Evolutionary conservation across 2,329 filamentous ascomycete genomes (phyloP), one percentile per base, ranked within the genome.

Genomic region (Gnomoniopsis smithogilvyi): DNA sequence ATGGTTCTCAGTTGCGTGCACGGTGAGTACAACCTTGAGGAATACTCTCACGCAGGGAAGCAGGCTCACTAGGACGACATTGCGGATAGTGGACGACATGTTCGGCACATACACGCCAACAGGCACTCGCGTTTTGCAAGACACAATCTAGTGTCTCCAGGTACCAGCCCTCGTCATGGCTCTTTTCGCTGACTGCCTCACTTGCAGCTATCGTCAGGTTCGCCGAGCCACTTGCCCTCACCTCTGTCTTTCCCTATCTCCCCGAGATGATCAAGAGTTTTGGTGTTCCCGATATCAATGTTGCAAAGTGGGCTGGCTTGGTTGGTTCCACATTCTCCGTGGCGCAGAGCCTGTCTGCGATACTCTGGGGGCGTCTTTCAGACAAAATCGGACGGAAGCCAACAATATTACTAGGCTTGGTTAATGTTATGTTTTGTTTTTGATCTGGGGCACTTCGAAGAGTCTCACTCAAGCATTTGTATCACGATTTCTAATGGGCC

Each of bases 231-330:
- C 75, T 89, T 62, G 83, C 89, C 8, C 78, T 90, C 66, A 91
- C 89, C 15, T 90, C 87, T 24, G 85, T 91, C 63, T 87, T 87
- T 62, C 89, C 88, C 70, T 82, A 80, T 65, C 79, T 88, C 64
- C 90, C 90, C 12, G 90, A 93, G 73, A 95, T 96, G 90, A 89
- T 96, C 58, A 82, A 87, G 66, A 88, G 86, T 69, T 92, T 96
- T 64, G 86, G 89, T 11, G 79, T 96, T 17, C 79, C 83, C 8
- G 81, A 86, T 64, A 83, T 89, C 65, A 80, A 91, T 48, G 83
- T 96, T 24, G 90, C 90, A 46, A 89, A 87, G 76, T 94, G 89
- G 88, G 90, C 88, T n/a, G 89, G 89, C 54, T 76, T 91, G 58
- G 89, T 87, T 6, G 87, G 87, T 1, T 86, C 88, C 47, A 80